phyloP scores from a whole-genome alignment of 2,329 filamentous ascomycete species.

The Beauveria bassiana region DNA sequence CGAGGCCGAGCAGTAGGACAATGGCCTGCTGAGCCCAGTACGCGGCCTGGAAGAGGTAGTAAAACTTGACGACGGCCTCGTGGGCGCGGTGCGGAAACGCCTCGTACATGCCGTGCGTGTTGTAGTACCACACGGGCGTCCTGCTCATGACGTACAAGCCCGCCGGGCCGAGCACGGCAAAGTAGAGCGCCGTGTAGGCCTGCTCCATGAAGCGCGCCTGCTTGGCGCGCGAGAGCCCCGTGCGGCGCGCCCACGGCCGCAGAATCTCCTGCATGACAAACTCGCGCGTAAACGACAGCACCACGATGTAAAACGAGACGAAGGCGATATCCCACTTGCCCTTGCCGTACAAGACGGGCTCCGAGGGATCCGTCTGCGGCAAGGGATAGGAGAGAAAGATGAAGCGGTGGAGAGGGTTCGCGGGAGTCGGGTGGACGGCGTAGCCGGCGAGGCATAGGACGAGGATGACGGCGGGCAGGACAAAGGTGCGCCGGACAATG shows the following conservation, averaged over 20 bases:
- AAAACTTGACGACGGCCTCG: slow-evolving; percentile 79
- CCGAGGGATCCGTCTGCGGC: slow-evolving; percentile 35
- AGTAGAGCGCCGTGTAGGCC: slow-evolving; percentile 89
- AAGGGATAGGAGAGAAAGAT: slow-evolving; percentile 87
- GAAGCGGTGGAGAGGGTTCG: slow-evolving; percentile 72
- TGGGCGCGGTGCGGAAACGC: slow-evolving; percentile 77
- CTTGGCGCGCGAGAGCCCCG: slow-evolving; percentile 68
- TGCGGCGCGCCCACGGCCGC: slow-evolving; percentile 62
- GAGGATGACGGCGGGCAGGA: slow-evolving; percentile 61
- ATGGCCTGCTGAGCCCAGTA: slow-evolving; percentile 96
- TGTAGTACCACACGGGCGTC: slow-evolving; percentile 95
- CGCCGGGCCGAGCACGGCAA: slow-evolving; percentile 70
- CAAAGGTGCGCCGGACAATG: slow-evolving; percentile 54
- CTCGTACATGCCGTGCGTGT: slow-evolving; percentile 81
- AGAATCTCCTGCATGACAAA: slow-evolving; percentile 92
- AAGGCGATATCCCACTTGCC: slow-evolving; percentile 81
- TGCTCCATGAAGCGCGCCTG: slow-evolving; percentile 94
- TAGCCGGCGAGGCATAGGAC: slow-evolving; percentile 59
- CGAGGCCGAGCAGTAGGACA: slow-evolving; percentile 75
- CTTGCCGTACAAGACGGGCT: slow-evolving; percentile 71
- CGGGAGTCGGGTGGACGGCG: slow-evolving; percentile 64
- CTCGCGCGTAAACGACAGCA: slow-evolving; percentile 88
- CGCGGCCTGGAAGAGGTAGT: slow-evolving; percentile 87
- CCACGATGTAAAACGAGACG: slow-evolving; percentile 79
- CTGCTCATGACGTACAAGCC: slow-evolving; percentile 86